Percentiles rank a stretch among this genome's conserved stretches.
Conservation (phyloP, 23 red algal species). For the Gracilaria domingensis region DNA sequence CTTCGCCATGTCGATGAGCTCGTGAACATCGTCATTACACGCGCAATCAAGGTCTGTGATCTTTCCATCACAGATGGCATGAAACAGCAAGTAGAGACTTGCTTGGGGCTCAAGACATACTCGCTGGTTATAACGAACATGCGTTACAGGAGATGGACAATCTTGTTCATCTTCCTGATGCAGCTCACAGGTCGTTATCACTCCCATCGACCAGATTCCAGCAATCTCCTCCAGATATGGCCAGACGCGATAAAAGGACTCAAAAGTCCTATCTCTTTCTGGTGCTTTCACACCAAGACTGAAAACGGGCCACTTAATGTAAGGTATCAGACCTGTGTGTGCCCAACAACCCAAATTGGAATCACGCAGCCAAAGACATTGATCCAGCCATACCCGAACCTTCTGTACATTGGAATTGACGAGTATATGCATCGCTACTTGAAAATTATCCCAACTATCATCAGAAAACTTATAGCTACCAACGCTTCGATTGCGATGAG, state of each 20-base stretch:
- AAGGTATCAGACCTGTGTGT: constrained; percentile 50
- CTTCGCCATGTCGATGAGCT: constrained; percentile 49
- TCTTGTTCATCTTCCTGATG: not conserved
- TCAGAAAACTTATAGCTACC: constrained; percentile 33
- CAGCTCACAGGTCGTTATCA: constrained; percentile 40
- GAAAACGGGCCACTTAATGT: constrained; percentile 54
- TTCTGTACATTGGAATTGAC: not conserved
- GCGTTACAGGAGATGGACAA: not conserved
- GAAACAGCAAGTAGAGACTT: constrained; percentile 33
- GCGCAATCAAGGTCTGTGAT: not conserved
- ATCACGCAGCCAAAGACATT: constrained; percentile 63
- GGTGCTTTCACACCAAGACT: constrained; percentile 35
- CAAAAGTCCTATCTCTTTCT: constrained; percentile 8
- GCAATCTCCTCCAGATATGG: constrained; percentile 56
- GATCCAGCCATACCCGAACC: constrained; percentile 56
- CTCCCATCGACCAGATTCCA: constrained; percentile 49
- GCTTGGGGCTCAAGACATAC: constrained; percentile 17
- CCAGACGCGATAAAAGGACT: constrained; percentile 37
- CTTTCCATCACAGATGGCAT: constrained; percentile 36
- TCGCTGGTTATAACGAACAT: constrained; percentile 19
- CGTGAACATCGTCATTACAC: constrained; percentile 37
- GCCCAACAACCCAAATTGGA: constrained; percentile 48
- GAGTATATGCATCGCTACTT: not conserved
- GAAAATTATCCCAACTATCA: constrained; percentile 34
- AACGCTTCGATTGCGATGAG: not conserved